phyloP scores from a whole-genome alignment of 1,284 basidiomycete species.

The Melanopsichium pennsylvanicum region DNA sequence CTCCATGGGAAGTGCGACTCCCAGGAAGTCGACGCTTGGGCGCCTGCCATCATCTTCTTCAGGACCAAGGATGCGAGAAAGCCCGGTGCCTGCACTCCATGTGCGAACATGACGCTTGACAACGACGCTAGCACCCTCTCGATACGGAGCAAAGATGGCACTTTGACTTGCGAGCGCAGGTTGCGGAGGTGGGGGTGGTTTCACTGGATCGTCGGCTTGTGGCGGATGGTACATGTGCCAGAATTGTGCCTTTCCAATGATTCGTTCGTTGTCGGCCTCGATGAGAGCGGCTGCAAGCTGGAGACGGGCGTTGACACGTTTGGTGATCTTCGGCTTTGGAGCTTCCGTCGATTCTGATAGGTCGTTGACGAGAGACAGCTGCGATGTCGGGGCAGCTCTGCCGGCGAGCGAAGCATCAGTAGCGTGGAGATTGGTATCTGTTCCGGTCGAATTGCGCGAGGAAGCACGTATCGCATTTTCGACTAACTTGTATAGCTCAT shows the following conservation, averaged over 20 bases:
- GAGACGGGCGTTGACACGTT: conserved; percentile 53
- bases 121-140: conserved; percentile 25
- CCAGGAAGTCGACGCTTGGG: conserved; percentile 56
- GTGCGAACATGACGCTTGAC: conserved; percentile 45
- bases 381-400: conserved; percentile 1
- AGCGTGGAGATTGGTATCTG: neutral
- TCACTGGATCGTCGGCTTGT: conserved; percentile 13
- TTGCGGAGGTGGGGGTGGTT: conserved; percentile 46
- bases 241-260: conserved; percentile 44
- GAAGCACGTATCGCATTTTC: conserved; percentile 13
- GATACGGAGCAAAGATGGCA: conserved; percentile 57
- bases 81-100: conserved; percentile 41
- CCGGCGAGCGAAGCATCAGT: neutral
- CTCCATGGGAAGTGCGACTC: conserved; percentile 50
- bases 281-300: conserved; percentile 63
- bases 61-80: conserved; percentile 30
- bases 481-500: conserved; percentile 31
- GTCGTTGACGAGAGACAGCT: neutral
- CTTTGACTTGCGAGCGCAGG: conserved; percentile 56
- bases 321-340: conserved; percentile 42
- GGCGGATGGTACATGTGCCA: conserved; percentile 41
- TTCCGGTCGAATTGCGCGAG: neutral
- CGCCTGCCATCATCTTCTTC: conserved; percentile 35
- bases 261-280: conserved; percentile 63
- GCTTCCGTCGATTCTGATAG: conserved; percentile 3